Evolutionary conservation across 2,329 filamentous ascomycete genomes (phyloP).

Genomic region (Colletotrichum echinochloae): DNA sequence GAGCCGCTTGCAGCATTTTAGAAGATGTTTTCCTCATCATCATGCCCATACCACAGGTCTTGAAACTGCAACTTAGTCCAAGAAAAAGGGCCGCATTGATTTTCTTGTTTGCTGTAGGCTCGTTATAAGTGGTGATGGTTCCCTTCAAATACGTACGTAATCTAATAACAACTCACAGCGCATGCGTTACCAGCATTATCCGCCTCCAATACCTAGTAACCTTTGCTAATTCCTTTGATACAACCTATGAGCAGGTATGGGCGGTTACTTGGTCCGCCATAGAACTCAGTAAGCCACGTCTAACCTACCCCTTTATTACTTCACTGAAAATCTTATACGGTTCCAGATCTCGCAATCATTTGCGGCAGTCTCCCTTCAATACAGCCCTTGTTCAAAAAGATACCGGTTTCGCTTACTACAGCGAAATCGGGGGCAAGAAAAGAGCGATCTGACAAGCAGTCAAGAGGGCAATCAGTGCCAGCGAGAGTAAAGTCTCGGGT

Average conservation of each 20-base stretch:
- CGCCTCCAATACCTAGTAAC: slow-evolving; percentile 39
- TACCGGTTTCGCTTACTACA: not conserved
- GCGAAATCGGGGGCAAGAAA: not conserved
- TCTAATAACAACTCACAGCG: slow-evolving; percentile 19
- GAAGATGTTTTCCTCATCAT: slow-evolving; percentile 39
- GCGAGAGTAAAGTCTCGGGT: not conserved
- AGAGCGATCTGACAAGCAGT: too few relatives aligned
- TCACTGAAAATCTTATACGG: not conserved
- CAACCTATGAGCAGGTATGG: slow-evolving; percentile 12
- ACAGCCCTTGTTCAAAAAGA: slow-evolving; percentile 49
- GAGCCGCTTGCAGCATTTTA: slow-evolving; percentile 38
- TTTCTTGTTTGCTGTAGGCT: slow-evolving; percentile 40
- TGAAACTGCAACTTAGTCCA: slow-evolving; percentile 29
- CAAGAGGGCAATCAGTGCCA: not conserved
- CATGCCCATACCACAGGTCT: slow-evolving; percentile 38
- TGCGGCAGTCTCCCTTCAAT: slow-evolving; percentile 56
- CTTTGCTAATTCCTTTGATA: slow-evolving; percentile 28
- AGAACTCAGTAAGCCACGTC: slow-evolving; percentile 41
- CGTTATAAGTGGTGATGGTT: slow-evolving; percentile 25
- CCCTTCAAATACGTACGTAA: rapidly evolving
- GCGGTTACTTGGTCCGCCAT: slow-evolving; percentile 48
- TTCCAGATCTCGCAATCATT: slow-evolving; percentile 50
- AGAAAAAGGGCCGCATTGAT: slow-evolving; percentile 36
- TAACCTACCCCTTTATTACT: rapidly evolving
- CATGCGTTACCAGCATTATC: slow-evolving; percentile 41